phyloP scores from a whole-genome alignment of 176 grass and related monocot species.

The Juncus inflexus region DNA sequence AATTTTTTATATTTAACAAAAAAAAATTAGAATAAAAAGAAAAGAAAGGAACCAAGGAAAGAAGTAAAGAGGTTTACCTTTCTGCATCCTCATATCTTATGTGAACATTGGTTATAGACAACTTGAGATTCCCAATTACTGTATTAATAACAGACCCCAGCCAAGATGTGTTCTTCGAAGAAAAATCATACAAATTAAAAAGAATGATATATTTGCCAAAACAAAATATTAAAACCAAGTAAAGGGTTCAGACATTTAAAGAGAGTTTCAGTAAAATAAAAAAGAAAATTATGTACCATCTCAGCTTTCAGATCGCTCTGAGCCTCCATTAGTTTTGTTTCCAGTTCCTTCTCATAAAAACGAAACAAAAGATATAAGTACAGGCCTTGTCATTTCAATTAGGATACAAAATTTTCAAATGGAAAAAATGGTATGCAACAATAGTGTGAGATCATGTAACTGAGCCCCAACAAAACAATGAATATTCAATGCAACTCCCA shows the following conservation, averaged over 20 bases:
- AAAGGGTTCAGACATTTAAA: neutral
- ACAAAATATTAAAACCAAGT: neutral
- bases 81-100: constrained; percentile 93
- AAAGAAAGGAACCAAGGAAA: neutral
- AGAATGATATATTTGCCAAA: constrained; percentile 9
- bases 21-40: constrained; percentile 27
- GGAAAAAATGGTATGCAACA: too few relatives aligned
- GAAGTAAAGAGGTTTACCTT: constrained; percentile 43
- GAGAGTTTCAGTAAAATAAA: constrained; percentile 1
- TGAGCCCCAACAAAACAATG: too few relatives aligned
- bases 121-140: constrained; percentile 92
- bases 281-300: constrained; percentile 40
- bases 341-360: neutral
- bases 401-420: too few relatives aligned
- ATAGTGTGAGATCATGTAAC: too few relatives aligned
- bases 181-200: constrained; percentile 14
- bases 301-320: constrained; percentile 81
- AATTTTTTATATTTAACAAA: constrained; percentile 17
- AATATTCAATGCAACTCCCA: too few relatives aligned
- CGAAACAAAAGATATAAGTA: too few relatives aligned
- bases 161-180: constrained; percentile 83
- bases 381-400: too few relatives aligned
- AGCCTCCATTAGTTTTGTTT: constrained; percentile 58
- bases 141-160: constrained; percentile 89
- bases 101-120: constrained; percentile 87